Evolutionary conservation across 2,329 filamentous ascomycete genomes (phyloP).

Genomic region (Thielaviopsis cerberus): DNA sequence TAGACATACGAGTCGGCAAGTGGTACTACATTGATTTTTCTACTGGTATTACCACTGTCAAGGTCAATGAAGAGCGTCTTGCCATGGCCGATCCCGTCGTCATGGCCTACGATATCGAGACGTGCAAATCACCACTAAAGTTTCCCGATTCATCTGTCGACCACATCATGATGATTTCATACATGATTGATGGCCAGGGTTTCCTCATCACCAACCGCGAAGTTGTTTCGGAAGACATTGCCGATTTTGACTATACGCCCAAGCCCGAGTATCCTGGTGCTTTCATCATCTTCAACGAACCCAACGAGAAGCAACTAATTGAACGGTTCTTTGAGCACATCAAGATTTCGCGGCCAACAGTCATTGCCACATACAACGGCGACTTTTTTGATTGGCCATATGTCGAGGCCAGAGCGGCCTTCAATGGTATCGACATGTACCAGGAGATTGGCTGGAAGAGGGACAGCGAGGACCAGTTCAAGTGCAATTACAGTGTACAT

Average conservation of each 20-base stretch:
- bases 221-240: slow-evolving; percentile 92
- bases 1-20: slow-evolving; percentile 85
- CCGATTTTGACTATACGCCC: slow-evolving; percentile 95
- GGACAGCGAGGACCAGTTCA: slow-evolving; percentile 88
- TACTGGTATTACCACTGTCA: slow-evolving; percentile 70
- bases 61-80: slow-evolving; percentile 69
- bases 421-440: slow-evolving; percentile 98
- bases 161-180: slow-evolving; percentile 99
- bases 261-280: slow-evolving; percentile 88
- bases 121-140: slow-evolving; percentile 83
- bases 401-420: slow-evolving; percentile 78
- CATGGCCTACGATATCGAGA: slow-evolving; percentile 98
- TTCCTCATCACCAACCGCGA: slow-evolving; percentile 96
- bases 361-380: slow-evolving; percentile 99
- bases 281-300: slow-evolving; percentile 97
- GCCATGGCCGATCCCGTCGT: slow-evolving; percentile 91
- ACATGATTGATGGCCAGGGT: slow-evolving; percentile 98
- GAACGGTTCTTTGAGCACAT: slow-evolving; percentile 91
- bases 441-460: slow-evolving; percentile 93
- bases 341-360: slow-evolving; percentile 82
- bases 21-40: slow-evolving; percentile 96
- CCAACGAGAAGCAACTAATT: slow-evolving; percentile 70
- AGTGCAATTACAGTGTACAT: slow-evolving; percentile 87
- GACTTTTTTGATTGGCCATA: slow-evolving; percentile 99
- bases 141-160: slow-evolving; percentile 90